Evolutionary conservation across 1,139 yeast species (phyloP).

Genomic region (Pichia sp.): DNA sequence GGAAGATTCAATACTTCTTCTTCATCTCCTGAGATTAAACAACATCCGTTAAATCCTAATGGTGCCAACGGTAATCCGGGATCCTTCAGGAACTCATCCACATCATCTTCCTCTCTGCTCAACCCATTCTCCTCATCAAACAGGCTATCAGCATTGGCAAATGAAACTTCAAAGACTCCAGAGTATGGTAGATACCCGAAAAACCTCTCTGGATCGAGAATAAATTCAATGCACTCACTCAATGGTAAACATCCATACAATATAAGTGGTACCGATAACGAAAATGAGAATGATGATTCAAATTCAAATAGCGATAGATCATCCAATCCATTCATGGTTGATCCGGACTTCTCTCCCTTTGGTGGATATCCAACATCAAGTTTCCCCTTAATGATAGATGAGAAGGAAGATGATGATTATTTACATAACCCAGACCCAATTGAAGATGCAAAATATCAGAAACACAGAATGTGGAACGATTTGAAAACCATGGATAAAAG

Average conservation of each 20-base stretch:
- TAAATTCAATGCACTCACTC: constrained; percentile 27
- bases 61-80: constrained; percentile 15
- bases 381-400: constrained; percentile 80
- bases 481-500: constrained; percentile 53
- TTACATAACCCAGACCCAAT: constrained; percentile 92
- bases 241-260: neutral
- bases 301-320: constrained; percentile 17
- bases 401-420: constrained; percentile 88
- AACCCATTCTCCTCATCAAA: constrained; percentile 25
- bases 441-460: constrained; percentile 72
- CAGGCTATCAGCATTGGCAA: constrained; percentile 12
- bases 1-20: constrained; percentile 3
- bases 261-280: constrained; percentile 7
- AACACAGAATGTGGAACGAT: constrained; percentile 51
- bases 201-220: constrained; percentile 28
- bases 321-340: constrained; percentile 26
- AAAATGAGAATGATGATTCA: constrained; percentile 13
- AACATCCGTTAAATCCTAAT: constrained; percentile 18
- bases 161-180: constrained; percentile 9
- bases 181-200: constrained; percentile 30
- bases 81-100: constrained; percentile 22
- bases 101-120: constrained; percentile 20
- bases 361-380: constrained; percentile 92
- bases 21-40: constrained; percentile 17
- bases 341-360: constrained; percentile 66